phyloP scores from a whole-genome alignment of 1,139 yeast species.

The Candida glucosophila region DNA sequence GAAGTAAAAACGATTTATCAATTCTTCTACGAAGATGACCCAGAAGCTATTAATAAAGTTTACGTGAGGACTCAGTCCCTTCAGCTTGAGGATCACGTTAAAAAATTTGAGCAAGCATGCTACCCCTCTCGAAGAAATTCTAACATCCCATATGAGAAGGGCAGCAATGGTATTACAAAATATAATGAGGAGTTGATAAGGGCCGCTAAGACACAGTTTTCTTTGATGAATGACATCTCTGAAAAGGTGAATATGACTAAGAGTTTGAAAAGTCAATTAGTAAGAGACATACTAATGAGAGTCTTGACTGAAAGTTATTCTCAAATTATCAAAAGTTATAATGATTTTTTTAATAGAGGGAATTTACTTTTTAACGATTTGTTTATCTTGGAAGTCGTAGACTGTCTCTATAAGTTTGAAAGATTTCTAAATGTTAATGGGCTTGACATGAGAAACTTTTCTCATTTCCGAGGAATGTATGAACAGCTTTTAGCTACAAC shows the following conservation, averaged over 20 bases:
- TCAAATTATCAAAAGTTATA: constrained; percentile 9
- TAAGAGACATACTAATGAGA: constrained; percentile 16
- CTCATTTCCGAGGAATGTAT: constrained; percentile 8
- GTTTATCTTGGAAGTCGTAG: constrained; percentile 38
- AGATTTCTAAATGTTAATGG: constrained; percentile 9
- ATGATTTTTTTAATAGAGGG: constrained; percentile 7
- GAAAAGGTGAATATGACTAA: constrained; percentile 8
- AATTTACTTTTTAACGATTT: constrained; percentile 19
- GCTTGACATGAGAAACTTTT: constrained; percentile 5
- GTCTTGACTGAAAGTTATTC: constrained; percentile 15
- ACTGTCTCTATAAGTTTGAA: constrained; percentile 18
- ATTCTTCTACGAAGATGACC: constrained; percentile 30
- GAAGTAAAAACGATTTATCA: constrained; percentile 27
- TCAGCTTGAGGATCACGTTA: constrained; percentile 36
- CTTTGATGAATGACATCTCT: constrained; percentile 27
- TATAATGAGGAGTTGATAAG: constrained; percentile 48
- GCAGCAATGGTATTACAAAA: constrained; percentile 48
- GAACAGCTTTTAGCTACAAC: constrained; percentile 12
- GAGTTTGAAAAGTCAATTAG: constrained; percentile 7
- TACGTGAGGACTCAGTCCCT: constrained; percentile 40
- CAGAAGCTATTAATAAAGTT: constrained; percentile 24
- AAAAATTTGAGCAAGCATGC: constrained; percentile 20
- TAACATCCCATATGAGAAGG: constrained; percentile 48
- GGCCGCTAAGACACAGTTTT: constrained; percentile 40
- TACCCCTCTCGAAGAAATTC: constrained; percentile 28